Base-by-base conservation (phyloP, 805 yeast species). In the Schwanniomyces polymorphus region DNA sequence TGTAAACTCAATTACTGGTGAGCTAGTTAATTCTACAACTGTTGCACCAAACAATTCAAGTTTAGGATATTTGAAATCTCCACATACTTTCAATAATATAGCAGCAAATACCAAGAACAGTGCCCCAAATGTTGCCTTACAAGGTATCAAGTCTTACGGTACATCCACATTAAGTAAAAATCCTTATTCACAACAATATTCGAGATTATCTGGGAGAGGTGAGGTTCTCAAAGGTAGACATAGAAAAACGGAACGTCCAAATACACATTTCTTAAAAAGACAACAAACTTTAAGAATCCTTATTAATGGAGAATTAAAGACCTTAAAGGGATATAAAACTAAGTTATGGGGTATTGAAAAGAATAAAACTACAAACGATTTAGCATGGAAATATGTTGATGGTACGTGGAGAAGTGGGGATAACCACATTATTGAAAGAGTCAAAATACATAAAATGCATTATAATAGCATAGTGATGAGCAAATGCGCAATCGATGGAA, bases 341-440 rank as follows among this genome's bases (percentile, higher is more conserved):
- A 91, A 91, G 61, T 75, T 94, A 35, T 92, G 99, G 99, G 98
- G 98, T 3, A 77, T 81, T 50, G 91, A 87, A 54, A 88, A 87
- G 68, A 77, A 80, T 52, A 85, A 79, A 56, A 71, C 76, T 2
- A 62, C 76, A 2, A 75, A 77, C 28, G 94, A 86, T 55, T 72
- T 91, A 54, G 87, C 85, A 0, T 79, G 74, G 65, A 71, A 73
- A 45, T 91, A 80, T 61, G 70, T 65, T 8, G 79, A 84, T 50
- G 88, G 86, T 0, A 78, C 76, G 40, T 90, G 97, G 97, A 78
- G 78, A 54, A 88, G 87, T 63, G 91, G 91, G 5, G 82, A 80
- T 50, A 88, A 85, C 42, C 95, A 88, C 60, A 78, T 89, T 10
- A 78, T 91, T 16, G 97, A 91, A 59, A 75, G 82, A 45, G 48